phyloP scores from a whole-genome alignment of 1,284 basidiomycete species.

The Tremellales sp. region DNA sequence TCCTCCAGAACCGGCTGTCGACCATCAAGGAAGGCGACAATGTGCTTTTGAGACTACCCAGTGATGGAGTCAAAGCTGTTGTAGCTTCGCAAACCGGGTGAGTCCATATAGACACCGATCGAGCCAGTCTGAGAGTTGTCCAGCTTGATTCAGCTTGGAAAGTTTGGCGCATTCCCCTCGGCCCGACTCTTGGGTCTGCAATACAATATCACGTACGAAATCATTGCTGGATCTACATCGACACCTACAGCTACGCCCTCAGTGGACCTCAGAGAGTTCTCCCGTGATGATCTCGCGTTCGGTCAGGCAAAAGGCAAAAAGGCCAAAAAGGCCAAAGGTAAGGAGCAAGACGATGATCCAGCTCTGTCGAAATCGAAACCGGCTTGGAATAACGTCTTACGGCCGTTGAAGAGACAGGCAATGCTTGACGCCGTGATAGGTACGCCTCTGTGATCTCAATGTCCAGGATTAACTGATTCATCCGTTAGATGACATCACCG shows the following conservation, averaged over 20 bases:
- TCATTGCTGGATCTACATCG: constrained; percentile 21
- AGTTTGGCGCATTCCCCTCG: constrained; percentile 50
- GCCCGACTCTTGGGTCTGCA: constrained; percentile 46
- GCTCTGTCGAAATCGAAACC: constrained; percentile 18
- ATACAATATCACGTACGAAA: constrained; percentile 53
- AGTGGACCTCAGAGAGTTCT: constrained; percentile 1
- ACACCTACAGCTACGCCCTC: constrained; percentile 5
- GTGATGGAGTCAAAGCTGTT: constrained; percentile 49
- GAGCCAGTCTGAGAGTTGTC: not conserved
- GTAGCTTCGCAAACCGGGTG: constrained; percentile 43
- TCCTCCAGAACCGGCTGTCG: constrained; percentile 36
- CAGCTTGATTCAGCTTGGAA: constrained; percentile 49
- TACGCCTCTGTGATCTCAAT: constrained; percentile 13
- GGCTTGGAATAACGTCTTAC: constrained; percentile 38
- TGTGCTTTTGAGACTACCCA: constrained; percentile 50
- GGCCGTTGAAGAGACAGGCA: constrained; percentile 30
- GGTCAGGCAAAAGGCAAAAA: constrained; percentile 38
- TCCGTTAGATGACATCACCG: constrained; percentile 40
- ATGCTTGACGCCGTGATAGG: constrained; percentile 42
- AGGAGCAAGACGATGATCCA: constrained; percentile 8
- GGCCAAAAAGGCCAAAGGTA: constrained; percentile 24
- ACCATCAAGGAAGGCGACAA: constrained; percentile 48
- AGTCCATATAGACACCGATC: constrained; percentile 10
- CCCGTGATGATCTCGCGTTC: constrained; percentile 10
- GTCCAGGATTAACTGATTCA: not conserved